Base-by-base conservation (phyloP, 495 filamentous ascomycete species). In the Amphirosellinia nigrospora region DNA sequence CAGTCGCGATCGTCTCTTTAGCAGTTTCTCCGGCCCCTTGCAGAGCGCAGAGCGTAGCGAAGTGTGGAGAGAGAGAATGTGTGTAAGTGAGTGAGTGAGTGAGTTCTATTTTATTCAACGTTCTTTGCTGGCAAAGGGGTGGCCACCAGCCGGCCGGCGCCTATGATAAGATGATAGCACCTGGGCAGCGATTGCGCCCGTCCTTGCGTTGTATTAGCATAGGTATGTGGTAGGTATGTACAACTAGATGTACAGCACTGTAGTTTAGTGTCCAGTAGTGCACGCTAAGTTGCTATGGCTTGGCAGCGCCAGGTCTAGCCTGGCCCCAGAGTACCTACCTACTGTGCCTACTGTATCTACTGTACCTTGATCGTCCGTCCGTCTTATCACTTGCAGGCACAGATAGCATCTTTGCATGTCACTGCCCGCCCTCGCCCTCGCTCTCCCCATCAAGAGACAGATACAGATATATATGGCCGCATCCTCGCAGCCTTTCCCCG, bases 11-110 rank as follows among this genome's bases (percentile, higher is more conserved):
- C 0, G 4, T 70, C 60, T 15, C 36, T 70, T 70, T 56, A 70
- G 68, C 68, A 45, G 58, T 58, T 70, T 3, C 68, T 64, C 68
- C 68, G 60, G 26, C n/a, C 60, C 68, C 60, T 58, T 58, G 68
- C 60, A 64, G 59, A 39, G 46, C 5, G 16, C 30, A 58, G 16
- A 58, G 16, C 23, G 58, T 46, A 53, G 63, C 45, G 48, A 46
- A 46, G 30, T 32, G n/a, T 9, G 19, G 52, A 32, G 36, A 58
- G 32, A 58, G 19, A n/a, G n/a, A n/a, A n/a, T n/a, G n/a, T n/a
- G n/a, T n/a, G n/a, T n/a, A n/a, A n/a, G n/a, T n/a, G n/a, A n/a
- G n/a, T n/a, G n/a, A n/a, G n/a, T n/a, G n/a, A n/a, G n/a, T n/a
- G n/a, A n/a, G n/a, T n/a, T n/a, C n/a, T n/a, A n/a, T n/a, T 36